phyloP scores from a whole-genome alignment of 1,284 basidiomycete genomes.

The Hortiboletus rubellus region DNA sequence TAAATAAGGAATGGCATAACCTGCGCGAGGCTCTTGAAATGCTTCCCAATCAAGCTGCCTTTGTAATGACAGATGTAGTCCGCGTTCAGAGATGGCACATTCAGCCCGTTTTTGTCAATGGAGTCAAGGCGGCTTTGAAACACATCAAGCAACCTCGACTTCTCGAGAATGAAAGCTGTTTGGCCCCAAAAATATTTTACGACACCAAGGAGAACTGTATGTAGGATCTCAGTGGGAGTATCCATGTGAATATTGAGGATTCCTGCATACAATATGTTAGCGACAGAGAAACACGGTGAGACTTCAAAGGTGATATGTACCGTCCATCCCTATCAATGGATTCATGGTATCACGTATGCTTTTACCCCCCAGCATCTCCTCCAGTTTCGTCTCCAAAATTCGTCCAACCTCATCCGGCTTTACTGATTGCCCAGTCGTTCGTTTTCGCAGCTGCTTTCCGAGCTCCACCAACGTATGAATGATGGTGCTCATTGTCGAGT shows the following conservation, averaged over 20 bases:
- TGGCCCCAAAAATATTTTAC: slow-evolving; percentile 39
- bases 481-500: neutral
- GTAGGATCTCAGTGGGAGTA: slow-evolving; percentile 35
- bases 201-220: slow-evolving; percentile 34
- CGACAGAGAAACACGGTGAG: neutral
- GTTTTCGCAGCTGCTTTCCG: neutral
- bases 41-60: slow-evolving; percentile 33
- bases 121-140: slow-evolving; percentile 31
- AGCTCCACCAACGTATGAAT: neutral
- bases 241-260: slow-evolving; percentile 19
- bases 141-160: slow-evolving; percentile 9
- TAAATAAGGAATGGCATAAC: slow-evolving; percentile 30
- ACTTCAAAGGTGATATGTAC: neutral
- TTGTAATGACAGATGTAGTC: slow-evolving; percentile 27
- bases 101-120: slow-evolving; percentile 8
- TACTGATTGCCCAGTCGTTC: neutral
- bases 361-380: neutral
- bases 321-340: neutral
- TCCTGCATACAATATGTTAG: neutral
- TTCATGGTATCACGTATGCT: neutral
- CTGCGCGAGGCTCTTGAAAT: slow-evolving; percentile 35
- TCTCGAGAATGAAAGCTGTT: slow-evolving; percentile 23
- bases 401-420: neutral
- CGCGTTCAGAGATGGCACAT: neutral
- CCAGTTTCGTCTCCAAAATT: neutral